Base-by-base conservation (phyloP, 225 moss, liverwort and hornwort species). In the Physcomitrium patens region DNA sequence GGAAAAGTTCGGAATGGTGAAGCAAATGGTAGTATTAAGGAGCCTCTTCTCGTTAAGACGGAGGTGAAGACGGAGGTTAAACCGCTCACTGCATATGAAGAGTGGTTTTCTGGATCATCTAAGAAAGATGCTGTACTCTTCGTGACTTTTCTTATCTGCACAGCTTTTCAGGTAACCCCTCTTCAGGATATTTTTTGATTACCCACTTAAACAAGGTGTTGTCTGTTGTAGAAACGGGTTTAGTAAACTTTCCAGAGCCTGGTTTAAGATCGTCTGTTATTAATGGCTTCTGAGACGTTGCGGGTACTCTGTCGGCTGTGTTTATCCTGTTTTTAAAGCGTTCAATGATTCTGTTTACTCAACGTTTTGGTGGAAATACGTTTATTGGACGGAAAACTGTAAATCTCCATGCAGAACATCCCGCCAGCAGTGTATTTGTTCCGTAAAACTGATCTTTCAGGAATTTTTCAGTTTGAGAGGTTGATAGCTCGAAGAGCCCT, bases 21-120 rank as follows among this genome's bases (percentile, higher is more conserved):
- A 51, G 23, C 60, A 52, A 71, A 77, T 79, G 82, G 81, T 59
- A 83, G 78, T 37, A 28, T 96, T 47, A 86, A 74, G 59, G 91
- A 96, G 74, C 89, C 96, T 9, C 81, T 96, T 27, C 60, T 96
- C 68, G 28, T 44, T 1, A 86, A 79, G 60, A 88, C 78, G 74
- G 90, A 89, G 13, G 52, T 67, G 16, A 82, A 79, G 63, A 81
- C 46, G 76, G 78, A 74, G n/a, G 31, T 37, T 37, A 84, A 76
- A n/a, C 59, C 57, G 5, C 26, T 65, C 5, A 37, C 76, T 1
- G 0, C 77, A 42, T 87, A 88, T 66, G 89, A 92, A 51, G 91
- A 92, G 67, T 96, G 92, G 96, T 96, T 96, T 67, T 91, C 96
- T 26, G 94, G 91, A 44, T 94, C 96, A 13, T 92, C 96, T 2